Conservation (phyloP, 2,329 filamentous ascomycete species). For the Phyllosticta capitalensis region DNA sequence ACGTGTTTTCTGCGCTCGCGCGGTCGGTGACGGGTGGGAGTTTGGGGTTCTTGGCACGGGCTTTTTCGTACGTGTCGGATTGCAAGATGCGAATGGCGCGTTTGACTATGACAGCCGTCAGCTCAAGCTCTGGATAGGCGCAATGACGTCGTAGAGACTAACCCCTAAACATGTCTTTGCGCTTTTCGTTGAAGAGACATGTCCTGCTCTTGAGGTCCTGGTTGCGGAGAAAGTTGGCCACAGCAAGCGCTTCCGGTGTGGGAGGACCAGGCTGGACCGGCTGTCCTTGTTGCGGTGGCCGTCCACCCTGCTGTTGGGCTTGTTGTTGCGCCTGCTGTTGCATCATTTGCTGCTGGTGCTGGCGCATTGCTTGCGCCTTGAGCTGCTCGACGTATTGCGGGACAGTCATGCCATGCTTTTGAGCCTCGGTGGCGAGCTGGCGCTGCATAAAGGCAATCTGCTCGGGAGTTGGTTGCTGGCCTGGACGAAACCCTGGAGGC, state of each 20-base stretch:
- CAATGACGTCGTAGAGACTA: slow-evolving; percentile 15
- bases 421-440: slow-evolving; percentile 71
- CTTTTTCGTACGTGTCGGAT: slow-evolving; percentile 83
- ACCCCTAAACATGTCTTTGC: slow-evolving; percentile 98
- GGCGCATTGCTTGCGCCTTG: slow-evolving; percentile 45
- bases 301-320: slow-evolving; percentile 29
- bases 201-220: slow-evolving; percentile 85
- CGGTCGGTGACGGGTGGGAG: slow-evolving; percentile 84
- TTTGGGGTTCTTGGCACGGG: slow-evolving; percentile 76
- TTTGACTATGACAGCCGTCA: slow-evolving; percentile 57
- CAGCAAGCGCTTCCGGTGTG: slow-evolving; percentile 77
- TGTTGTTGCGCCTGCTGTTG: slow-evolving; percentile 27
- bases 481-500: slow-evolving; percentile 20
- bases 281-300: slow-evolving; percentile 39
- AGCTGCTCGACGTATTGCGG: slow-evolving; percentile 64
- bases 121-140: not conserved
- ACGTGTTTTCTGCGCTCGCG: slow-evolving; percentile 79
- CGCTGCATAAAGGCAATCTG: slow-evolving; percentile 79
- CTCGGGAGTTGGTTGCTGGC: slow-evolving; percentile 61
- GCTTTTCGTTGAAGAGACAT: slow-evolving; percentile 87
- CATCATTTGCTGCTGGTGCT: slow-evolving; percentile 42
- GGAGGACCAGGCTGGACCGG: slow-evolving; percentile 70
- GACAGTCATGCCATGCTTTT: slow-evolving; percentile 74
- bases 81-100: slow-evolving; percentile 84
- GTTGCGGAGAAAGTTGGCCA: slow-evolving; percentile 75